Base-by-base conservation (phyloP, 106 monocot genomes). In the Xerophyta viscosa region DNA sequence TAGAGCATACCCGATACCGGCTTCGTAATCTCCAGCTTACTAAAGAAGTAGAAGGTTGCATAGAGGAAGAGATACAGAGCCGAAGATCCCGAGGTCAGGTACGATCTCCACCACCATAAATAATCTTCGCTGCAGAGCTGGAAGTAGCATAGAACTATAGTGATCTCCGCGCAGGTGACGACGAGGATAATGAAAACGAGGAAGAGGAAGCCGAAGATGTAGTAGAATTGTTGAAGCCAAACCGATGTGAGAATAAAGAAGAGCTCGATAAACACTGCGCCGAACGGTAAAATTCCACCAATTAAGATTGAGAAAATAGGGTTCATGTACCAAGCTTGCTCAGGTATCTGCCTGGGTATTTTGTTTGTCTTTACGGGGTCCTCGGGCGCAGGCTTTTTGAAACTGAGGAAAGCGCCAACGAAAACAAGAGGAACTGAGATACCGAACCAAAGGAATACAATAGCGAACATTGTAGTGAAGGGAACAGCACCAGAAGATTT, bases 101-200 rank as follows among this genome's bases (percentile, higher is more conserved):
- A 74, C 3, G 74, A 61, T 12, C 74, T 55, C 74, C 74, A 74
- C 74, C 74, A 74, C 74, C 74, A 74, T 25, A 50, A 21, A 7
- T 74, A 74, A 52, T 74, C 74, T 50, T 74, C 74, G 14, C 74
- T 63, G 50, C 74, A 74, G 19, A 74, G 60, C 60, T 73, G 73
- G 73, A 73, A 73, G 41, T 73, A 73, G 60, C 73, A 73, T 12
- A 73, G 60, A 41, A 74, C 74, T 15, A 74, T 57, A 2, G 74
- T 63, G 52, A 74, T 74, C 68, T 74, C 74, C 1, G 74, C 68
- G 21, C 74, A 74, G 21, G 74, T 74, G 61, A 74, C 22, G 18
- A 74, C 50, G 41, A 74, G 68, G 55, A 74, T 74, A 44, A 68
- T 21, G 46, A 74, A 74, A 23, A 76, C 75, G 3, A 74, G 67